Evolutionary conservation across 1,284 basidiomycete genomes (phyloP).

Genomic region (Pulveroboletus ridleyi): DNA sequence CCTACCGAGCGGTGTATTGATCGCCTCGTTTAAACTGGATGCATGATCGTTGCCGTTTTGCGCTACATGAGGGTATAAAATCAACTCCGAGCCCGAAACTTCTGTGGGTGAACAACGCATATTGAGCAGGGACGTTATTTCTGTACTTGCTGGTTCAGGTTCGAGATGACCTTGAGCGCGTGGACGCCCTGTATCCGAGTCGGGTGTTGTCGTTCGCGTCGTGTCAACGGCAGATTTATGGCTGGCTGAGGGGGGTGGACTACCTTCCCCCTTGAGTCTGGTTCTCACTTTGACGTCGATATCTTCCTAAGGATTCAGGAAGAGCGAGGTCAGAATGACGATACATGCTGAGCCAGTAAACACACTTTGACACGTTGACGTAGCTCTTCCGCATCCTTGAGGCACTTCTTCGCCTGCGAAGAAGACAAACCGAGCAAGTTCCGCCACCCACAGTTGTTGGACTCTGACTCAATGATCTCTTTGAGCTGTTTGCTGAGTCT

Average conservation of each 20-base stretch:
- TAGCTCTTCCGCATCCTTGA: slow-evolving; percentile 16
- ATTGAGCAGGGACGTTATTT: slow-evolving; percentile 4
- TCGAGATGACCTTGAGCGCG: neutral
- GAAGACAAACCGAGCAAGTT: slow-evolving; percentile 14
- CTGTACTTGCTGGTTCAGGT: neutral
- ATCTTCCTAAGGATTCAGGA: slow-evolving; percentile 17
- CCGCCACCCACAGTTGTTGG: neutral
- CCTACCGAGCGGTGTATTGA: slow-evolving; percentile 15
- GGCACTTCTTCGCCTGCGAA: slow-evolving; percentile 6
- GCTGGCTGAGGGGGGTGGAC: neutral
- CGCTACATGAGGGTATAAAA: neutral
- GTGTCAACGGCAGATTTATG: neutral
- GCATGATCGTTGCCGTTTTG: neutral
- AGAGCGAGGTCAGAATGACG: neutral
- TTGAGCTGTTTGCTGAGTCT: slow-evolving; percentile 22
- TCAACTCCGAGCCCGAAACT: neutral
- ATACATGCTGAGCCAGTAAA: neutral
- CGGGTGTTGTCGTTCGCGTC: neutral
- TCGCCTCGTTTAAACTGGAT: slow-evolving; percentile 7
- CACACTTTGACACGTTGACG: slow-evolving; percentile 16
- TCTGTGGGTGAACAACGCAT: slow-evolving; percentile 5
- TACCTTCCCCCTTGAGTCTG: slow-evolving; percentile 4
- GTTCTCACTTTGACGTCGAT: slow-evolving; percentile 14
- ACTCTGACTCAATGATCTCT: neutral
- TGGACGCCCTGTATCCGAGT: neutral